Evolutionary conservation across 306 rosid genomes (phyloP).

Genomic region (Pterocarpus santalinus): DNA sequence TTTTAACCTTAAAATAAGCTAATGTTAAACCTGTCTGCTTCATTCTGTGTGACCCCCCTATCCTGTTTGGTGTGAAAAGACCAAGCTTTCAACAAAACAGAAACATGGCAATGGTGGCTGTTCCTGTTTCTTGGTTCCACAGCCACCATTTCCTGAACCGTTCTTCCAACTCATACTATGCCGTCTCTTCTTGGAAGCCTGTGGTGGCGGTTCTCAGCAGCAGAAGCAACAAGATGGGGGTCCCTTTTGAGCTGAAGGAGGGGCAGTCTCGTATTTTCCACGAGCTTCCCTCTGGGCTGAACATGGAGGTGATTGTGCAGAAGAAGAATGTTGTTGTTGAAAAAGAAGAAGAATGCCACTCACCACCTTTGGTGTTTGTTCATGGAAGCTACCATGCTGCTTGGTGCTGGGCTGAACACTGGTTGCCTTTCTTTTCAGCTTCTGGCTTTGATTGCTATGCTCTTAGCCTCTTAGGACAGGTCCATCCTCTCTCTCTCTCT

Average conservation of each 20-base stretch:
- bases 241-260: slow-evolving; percentile 64
- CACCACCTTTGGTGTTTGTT: slow-evolving; percentile 77
- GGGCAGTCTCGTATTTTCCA: slow-evolving; percentile 85
- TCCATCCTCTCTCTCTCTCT: slow-evolving; percentile 43
- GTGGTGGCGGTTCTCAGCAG: slow-evolving; percentile 51
- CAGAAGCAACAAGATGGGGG: slow-evolving; percentile 56
- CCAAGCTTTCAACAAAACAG: slow-evolving; percentile 4
- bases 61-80: slow-evolving; percentile 29
- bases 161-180: not conserved
- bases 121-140: slow-evolving; percentile 43
- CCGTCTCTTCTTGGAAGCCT: slow-evolving; percentile 34
- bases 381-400: slow-evolving; percentile 99
- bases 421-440: slow-evolving; percentile 86
- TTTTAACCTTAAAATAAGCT: no score
- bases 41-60: not conserved
- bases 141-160: slow-evolving; percentile 31
- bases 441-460: slow-evolving; percentile 84
- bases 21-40: no score
- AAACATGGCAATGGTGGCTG: slow-evolving; percentile 47
- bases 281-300: slow-evolving; percentile 78
- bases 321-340: slow-evolving; percentile 52
- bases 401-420: slow-evolving; percentile 95
- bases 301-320: slow-evolving; percentile 76
- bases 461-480: slow-evolving; percentile 87
- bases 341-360: slow-evolving; percentile 31